Evolutionary conservation across 805 yeast genomes (phyloP).

Genomic region (Dipodascus albidus): DNA sequence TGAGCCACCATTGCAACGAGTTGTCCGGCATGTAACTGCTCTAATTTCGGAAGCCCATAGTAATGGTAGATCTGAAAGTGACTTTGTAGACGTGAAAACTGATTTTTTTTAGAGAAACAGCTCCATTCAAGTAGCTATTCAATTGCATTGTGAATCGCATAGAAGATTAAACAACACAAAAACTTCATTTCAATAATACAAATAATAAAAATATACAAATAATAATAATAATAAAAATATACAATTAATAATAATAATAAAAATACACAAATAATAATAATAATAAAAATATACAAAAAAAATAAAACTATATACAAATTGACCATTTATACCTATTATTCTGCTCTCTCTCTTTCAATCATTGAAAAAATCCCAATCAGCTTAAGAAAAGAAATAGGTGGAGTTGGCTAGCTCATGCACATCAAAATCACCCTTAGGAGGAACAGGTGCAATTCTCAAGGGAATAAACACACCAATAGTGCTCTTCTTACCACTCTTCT

Average conservation of each 20-base stretch:
- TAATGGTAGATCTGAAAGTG: conserved; percentile 9
- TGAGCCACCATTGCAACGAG: conserved; percentile 33
- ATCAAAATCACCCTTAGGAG: conserved; percentile 75
- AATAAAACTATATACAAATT: not conserved
- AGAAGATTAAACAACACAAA: not conserved
- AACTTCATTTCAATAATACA: no score
- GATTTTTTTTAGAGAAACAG: conserved; percentile 1
- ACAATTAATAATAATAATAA: no score
- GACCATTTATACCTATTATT: not conserved
- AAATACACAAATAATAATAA: not conserved
- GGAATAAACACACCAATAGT: conserved; percentile 47
- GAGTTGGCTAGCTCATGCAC: conserved; percentile 62
- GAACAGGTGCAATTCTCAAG: conserved; percentile 57
- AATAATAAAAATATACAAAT: no score
- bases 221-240: no score
- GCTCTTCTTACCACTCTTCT: conserved; percentile 1
- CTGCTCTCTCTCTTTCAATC: no score
- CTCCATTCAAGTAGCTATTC: no score
- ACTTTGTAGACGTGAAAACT: not conserved
- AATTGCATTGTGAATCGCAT: not conserved
- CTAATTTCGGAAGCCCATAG: conserved; percentile 27
- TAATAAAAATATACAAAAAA: not conserved
- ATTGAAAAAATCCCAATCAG: no score
- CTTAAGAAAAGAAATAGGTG: conserved; percentile 60
- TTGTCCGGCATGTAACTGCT: conserved; percentile 31